phyloP scores from a whole-genome alignment of 2,329 filamentous ascomycete genomes.

The Colletotrichum graminicola region DNA sequence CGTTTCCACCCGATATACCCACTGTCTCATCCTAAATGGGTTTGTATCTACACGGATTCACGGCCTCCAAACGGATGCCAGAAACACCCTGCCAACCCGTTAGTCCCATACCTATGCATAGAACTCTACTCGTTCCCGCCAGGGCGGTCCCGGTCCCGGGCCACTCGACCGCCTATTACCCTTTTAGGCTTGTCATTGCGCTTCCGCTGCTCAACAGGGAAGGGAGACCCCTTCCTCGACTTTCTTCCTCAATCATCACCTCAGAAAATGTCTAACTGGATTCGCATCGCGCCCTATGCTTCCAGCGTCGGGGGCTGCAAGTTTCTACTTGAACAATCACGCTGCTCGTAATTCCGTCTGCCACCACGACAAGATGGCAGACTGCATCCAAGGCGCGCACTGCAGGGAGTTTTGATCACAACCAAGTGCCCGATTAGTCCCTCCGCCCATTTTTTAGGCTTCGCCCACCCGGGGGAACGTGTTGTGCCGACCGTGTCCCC shows the following conservation, averaged over 20 bases:
- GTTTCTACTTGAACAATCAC: constrained; percentile 22
- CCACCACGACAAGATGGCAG: constrained; percentile 25
- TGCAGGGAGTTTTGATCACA: constrained; percentile 29
- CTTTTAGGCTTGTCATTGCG: constrained; percentile 2
- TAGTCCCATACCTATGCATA: constrained; percentile 23
- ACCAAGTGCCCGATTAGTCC: constrained; percentile 30
- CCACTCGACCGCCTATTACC: constrained; percentile 4
- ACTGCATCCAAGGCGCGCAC: constrained; percentile 20
- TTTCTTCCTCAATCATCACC: background rate
- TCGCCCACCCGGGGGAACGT: constrained; percentile 34
- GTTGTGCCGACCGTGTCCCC: constrained; percentile 37
- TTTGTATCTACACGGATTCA: background rate
- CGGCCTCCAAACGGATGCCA: constrained; percentile 10
- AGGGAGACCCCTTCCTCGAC: background rate
- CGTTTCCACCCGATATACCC: constrained; percentile 24
- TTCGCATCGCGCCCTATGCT: background rate
- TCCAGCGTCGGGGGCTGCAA: background rate
- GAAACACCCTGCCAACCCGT: constrained; percentile 12
- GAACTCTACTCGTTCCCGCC: constrained; percentile 13
- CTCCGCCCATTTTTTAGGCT: constrained; percentile 38
- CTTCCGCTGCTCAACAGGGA: constrained; percentile 11
- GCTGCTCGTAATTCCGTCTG: constrained; percentile 20
- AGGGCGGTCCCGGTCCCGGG: constrained; percentile 29
- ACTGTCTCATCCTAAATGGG: background rate
- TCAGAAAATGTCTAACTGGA: too few relatives aligned